A percentile compares a stretch with the other conserved stretches of the same genome.
Conservation (phyloP, 2,329 filamentous ascomycete genomes). For the Elsinoe necatrix region DNA sequence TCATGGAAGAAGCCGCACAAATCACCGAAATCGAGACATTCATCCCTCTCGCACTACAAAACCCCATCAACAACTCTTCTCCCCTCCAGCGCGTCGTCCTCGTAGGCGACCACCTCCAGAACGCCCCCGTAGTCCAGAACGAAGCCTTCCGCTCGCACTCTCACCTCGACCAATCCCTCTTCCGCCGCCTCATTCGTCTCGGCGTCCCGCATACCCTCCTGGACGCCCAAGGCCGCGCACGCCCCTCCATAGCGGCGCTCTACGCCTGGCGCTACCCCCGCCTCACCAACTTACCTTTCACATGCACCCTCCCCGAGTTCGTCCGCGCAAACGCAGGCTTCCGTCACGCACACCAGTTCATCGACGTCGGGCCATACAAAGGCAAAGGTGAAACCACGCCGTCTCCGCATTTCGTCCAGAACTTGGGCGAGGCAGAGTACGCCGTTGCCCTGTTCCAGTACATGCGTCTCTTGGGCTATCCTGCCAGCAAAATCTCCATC, state of each 20-base stretch:
- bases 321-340: slow-evolving; percentile 81
- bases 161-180: slow-evolving; percentile 91
- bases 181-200: slow-evolving; percentile 79
- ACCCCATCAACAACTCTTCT: slow-evolving; percentile 61
- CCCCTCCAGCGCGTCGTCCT: slow-evolving; percentile 81
- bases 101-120: slow-evolving; percentile 92
- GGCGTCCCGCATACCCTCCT: slow-evolving; percentile 86
- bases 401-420: slow-evolving; percentile 90
- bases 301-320: slow-evolving; percentile 63
- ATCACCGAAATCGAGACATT: slow-evolving; percentile 98
- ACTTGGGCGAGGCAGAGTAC: slow-evolving; percentile 94
- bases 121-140: slow-evolving; percentile 91
- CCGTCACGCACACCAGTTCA: slow-evolving; percentile 91
- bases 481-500: slow-evolving; percentile 74
- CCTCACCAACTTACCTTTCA: slow-evolving; percentile 69
- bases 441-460: slow-evolving; percentile 93
- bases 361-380: slow-evolving; percentile 90
- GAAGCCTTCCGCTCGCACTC: slow-evolving; percentile 90
- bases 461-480: slow-evolving; percentile 92
- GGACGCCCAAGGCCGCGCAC: slow-evolving; percentile 86
- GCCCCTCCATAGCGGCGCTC: slow-evolving; percentile 75
- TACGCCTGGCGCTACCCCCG: slow-evolving; percentile 89
- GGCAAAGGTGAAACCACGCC: slow-evolving; percentile 82
- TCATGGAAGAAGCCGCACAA: slow-evolving; percentile 98
- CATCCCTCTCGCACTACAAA: slow-evolving; percentile 88